phyloP scores from a whole-genome alignment of 306 rosid species.

The Lathyrus aphaca region DNA sequence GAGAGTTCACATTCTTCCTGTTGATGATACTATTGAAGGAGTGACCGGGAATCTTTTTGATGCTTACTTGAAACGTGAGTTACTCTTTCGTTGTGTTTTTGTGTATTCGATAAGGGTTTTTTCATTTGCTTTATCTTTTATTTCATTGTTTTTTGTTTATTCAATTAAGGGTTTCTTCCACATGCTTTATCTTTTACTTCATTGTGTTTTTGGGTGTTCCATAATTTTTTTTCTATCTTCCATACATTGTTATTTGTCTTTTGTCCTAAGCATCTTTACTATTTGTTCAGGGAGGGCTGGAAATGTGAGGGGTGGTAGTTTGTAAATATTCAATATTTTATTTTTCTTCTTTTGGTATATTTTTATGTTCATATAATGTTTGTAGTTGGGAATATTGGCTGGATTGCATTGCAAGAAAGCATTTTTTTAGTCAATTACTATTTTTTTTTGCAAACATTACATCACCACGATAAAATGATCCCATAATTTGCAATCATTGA shows the following conservation, averaged over 20 bases:
- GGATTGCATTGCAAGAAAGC: neutral
- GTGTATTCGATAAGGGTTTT: too few relatives aligned
- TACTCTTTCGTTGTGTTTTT: constrained; percentile 8
- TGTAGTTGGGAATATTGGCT: constrained; percentile 11
- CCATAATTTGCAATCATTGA: too few relatives aligned
- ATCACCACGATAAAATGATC: neutral
- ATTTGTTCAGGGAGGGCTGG: constrained; percentile 2
- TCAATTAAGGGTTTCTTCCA: too few relatives aligned
- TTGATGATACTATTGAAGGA: constrained; percentile 93
- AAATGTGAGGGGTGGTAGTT: neutral
- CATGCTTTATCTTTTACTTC: too few relatives aligned
- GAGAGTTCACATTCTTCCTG: constrained; percentile 91
- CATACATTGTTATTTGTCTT: neutral
- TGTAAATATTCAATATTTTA: neutral
- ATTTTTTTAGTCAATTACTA: neutral
- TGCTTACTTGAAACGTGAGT: constrained; percentile 89
- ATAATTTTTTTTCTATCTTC: neutral
- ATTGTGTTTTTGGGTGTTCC: too few relatives aligned
- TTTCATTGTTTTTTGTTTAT: too few relatives aligned
- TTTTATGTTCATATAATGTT: neutral
- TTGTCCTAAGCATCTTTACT: neutral
- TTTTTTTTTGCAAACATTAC: constrained; percentile 12
- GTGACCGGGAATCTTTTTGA: constrained; percentile 88
- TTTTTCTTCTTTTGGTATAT: neutral
- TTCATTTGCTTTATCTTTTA: too few relatives aligned